Percentiles rank a stretch among this genome's conserved stretches.
Evolutionary conservation across 441 rosid genomes (phyloP).

Genomic region (Croton laevigatus): DNA sequence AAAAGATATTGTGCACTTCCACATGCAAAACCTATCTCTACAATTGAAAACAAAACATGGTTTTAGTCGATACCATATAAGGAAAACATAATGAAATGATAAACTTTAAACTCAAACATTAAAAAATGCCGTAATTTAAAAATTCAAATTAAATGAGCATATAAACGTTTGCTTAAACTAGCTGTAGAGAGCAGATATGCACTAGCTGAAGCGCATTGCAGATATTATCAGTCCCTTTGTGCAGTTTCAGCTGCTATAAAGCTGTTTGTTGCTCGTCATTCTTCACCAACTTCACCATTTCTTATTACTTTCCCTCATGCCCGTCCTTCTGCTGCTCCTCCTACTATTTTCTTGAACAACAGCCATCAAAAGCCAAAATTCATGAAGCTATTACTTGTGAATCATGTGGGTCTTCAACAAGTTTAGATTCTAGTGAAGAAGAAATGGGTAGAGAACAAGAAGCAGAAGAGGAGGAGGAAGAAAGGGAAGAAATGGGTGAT

Average conservation of each 20-base stretch:
- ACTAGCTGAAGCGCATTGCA: slow-evolving; percentile 83
- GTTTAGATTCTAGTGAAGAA: slow-evolving; percentile 41
- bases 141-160: too few species aligned
- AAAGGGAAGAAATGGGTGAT: too few species aligned
- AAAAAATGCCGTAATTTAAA: too few species aligned
- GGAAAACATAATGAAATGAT: too few species aligned
- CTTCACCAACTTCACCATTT: slow-evolving; percentile 62
- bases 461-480: not conserved
- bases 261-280: slow-evolving; percentile 81
- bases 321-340: slow-evolving; percentile 45
- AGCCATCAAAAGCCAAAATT: slow-evolving; percentile 39
- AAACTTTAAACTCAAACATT: too few species aligned
- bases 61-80: too few species aligned
- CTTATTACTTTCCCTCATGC: slow-evolving; percentile 61
- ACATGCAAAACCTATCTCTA: too few species aligned
- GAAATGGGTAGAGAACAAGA: slow-evolving; percentile 30
- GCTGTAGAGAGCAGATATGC: slow-evolving; percentile 73
- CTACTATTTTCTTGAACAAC: slow-evolving; percentile 61
- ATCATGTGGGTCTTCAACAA: slow-evolving; percentile 41
- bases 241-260: slow-evolving; percentile 84
- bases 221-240: slow-evolving; percentile 78
- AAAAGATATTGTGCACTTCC: too few species aligned
- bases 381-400: slow-evolving; percentile 43
- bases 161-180: slow-evolving; percentile 63
- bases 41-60: too few species aligned